Conservation (phyloP, 2,329 filamentous ascomycete genomes). For the Pyrenochaeta sp. region DNA sequence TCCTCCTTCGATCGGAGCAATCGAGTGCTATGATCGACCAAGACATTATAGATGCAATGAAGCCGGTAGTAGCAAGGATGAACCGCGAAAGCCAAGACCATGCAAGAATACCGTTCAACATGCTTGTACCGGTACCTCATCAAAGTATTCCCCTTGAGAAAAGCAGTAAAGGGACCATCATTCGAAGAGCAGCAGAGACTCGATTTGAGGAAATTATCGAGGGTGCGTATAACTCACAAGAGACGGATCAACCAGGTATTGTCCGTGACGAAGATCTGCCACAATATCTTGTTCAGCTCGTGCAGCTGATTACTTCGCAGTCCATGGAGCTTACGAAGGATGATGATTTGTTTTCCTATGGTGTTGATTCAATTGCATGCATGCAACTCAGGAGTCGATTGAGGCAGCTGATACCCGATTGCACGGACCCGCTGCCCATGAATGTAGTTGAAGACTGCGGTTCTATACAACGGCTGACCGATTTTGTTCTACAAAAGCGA, state of each 20-base stretch:
- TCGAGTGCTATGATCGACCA: constrained; percentile 39
- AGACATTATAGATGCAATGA: constrained; percentile 54
- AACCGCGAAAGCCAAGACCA: constrained; percentile 62
- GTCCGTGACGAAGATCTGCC: constrained; percentile 41
- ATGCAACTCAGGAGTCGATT: constrained; percentile 60
- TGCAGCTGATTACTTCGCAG: constrained; percentile 33
- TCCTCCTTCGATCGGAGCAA: constrained; percentile 60
- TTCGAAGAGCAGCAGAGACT: constrained; percentile 62
- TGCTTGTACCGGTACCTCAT: constrained; percentile 59
- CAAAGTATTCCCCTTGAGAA: constrained; percentile 57
- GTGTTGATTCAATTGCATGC: constrained; percentile 68
- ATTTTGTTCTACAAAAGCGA: constrained; percentile 51
- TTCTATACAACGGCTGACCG: constrained; percentile 55
- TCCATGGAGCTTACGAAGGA: constrained; percentile 40
- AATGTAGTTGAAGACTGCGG: constrained; percentile 69
- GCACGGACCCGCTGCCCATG: constrained; percentile 56
- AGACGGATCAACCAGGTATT: constrained; percentile 17
- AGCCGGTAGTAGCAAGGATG: constrained; percentile 55
- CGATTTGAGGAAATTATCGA: constrained; percentile 59
- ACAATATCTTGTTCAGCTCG: constrained; percentile 25
- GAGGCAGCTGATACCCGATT: constrained; percentile 45
- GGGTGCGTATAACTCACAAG: constrained; percentile 51
- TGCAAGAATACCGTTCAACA: constrained; percentile 59
- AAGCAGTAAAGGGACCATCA: constrained; percentile 70
- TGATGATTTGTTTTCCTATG: constrained; percentile 65